Conservation (phyloP, 345 rosid genomes). For the Bruguiera gymnorhiza region DNA sequence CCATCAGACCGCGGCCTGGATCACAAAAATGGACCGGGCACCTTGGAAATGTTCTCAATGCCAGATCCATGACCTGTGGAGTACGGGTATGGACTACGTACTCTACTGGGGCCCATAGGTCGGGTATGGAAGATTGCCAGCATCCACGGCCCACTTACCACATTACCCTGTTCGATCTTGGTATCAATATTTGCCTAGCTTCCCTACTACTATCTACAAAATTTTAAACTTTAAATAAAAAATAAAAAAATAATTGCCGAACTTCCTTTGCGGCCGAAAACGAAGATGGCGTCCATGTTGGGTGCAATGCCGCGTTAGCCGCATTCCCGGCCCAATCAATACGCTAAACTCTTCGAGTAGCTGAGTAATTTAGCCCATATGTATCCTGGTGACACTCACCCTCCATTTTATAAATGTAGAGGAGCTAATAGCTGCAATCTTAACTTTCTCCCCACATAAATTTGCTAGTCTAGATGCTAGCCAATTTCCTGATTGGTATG, state of each 20-base stretch:
- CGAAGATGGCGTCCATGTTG: slow-evolving; percentile 16
- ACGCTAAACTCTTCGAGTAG: slow-evolving; percentile 20
- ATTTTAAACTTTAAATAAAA: too few species aligned
- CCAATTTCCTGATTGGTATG: neutral
- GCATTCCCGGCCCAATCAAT: slow-evolving; percentile 23
- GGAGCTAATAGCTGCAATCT: slow-evolving; percentile 22
- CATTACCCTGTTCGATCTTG: slow-evolving; percentile 20
- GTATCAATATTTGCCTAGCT: slow-evolving; percentile 26
- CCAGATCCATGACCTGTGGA: slow-evolving; percentile 22
- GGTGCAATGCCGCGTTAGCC: slow-evolving; percentile 27
- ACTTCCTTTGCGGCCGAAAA: slow-evolving; percentile 19
- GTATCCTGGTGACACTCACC: slow-evolving; percentile 20
- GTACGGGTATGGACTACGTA: slow-evolving; percentile 29
- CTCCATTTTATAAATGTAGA: slow-evolving; percentile 22
- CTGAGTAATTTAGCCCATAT: slow-evolving; percentile 18
- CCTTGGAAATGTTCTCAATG: slow-evolving; percentile 17
- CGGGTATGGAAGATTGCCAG: slow-evolving; percentile 16
- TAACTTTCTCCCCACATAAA: slow-evolving; percentile 23
- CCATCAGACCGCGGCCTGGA: slow-evolving; percentile 23
- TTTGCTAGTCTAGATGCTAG: neutral
- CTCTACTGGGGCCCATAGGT: slow-evolving; percentile 11
- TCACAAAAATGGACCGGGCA: slow-evolving; percentile 3
- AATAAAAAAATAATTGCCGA: too few species aligned
- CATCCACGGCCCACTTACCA: slow-evolving; percentile 21
- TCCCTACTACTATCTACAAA: neutral